Evolutionary conservation across 2,329 filamentous ascomycete genomes (phyloP).

Genomic region (Dactylellina cionopaga): DNA sequence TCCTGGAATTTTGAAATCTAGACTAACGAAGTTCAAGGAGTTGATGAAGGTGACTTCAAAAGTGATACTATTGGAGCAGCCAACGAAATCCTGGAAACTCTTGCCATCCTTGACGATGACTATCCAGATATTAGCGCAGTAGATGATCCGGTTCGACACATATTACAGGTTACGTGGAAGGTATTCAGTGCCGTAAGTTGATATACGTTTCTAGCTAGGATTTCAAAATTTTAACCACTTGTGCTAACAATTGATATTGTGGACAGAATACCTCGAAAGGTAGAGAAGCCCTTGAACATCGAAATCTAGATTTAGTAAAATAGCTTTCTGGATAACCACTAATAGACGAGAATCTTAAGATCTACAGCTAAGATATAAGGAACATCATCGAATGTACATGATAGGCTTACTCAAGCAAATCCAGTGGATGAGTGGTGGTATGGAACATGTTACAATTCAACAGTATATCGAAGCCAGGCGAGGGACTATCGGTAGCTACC

Average conservation of each 20-base stretch:
- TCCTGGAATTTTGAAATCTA: neutral
- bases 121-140: constrained; percentile 55
- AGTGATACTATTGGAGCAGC: constrained; percentile 55
- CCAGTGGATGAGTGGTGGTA: constrained; percentile 31
- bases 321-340: neutral
- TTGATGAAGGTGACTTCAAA: constrained; percentile 58
- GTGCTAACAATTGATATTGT: neutral
- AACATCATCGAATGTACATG: constrained; percentile 39
- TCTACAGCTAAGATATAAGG: neutral
- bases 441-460: constrained; percentile 36
- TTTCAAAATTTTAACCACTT: neutral
- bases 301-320: neutral
- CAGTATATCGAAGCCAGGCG: constrained; percentile 55
- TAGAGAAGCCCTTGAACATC: too few species aligned
- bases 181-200: constrained; percentile 54
- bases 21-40: constrained; percentile 52
- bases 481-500: constrained; percentile 54
- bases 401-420: constrained; percentile 54
- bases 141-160: constrained; percentile 55
- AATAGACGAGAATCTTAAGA: neutral
- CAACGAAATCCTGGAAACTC: constrained; percentile 54
- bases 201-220: constrained; percentile 7
- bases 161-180: constrained; percentile 58
- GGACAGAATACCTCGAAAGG: neutral
- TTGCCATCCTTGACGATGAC: constrained; percentile 55